Percentiles rank a stretch among this genome's conserved stretches.
Conservation (phyloP, 805 yeast genomes). For the Yamadazyma olivae region DNA sequence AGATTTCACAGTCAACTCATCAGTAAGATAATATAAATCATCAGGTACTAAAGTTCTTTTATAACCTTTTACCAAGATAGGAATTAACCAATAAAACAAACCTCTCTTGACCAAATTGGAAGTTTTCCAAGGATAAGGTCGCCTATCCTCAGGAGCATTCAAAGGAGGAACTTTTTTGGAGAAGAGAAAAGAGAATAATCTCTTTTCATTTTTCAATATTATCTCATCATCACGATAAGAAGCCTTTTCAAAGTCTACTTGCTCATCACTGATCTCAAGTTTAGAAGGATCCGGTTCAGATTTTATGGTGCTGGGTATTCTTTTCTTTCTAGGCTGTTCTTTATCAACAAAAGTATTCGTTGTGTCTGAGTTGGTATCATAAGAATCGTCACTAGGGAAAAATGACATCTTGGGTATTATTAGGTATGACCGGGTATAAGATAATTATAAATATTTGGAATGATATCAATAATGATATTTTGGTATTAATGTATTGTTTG, state of each 20-base stretch:
- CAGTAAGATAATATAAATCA: conserved; percentile 36
- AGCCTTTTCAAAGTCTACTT: neutral
- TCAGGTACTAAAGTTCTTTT: conserved; percentile 33
- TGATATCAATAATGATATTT: too few relatives aligned
- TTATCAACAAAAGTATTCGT: conserved; percentile 15
- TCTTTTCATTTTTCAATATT: conserved; percentile 41
- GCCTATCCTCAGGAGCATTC: conserved; percentile 50
- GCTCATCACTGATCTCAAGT: neutral
- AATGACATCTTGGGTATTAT: conserved; percentile 7
- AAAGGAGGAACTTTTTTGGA: conserved; percentile 49
- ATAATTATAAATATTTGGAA: too few relatives aligned
- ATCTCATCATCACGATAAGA: neutral
- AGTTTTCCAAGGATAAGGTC: conserved; percentile 43
- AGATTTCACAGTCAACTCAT: conserved; percentile 31
- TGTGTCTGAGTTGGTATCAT: conserved; percentile 14
- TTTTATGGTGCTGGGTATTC: conserved; percentile 1
- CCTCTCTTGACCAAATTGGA: conserved; percentile 39
- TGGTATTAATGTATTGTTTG: too few relatives aligned
- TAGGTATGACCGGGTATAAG: conserved; percentile 4
- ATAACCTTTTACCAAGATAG: conserved; percentile 39
- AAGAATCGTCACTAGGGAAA: conserved; percentile 7
- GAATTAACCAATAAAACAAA: conserved; percentile 39
- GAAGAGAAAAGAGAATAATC: conserved; percentile 51
- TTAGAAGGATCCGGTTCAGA: conserved; percentile 1
- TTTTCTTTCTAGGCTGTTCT: neutral